phyloP scores from a whole-genome alignment of 805 yeast species.

The Sugiyamaella marilandica region DNA sequence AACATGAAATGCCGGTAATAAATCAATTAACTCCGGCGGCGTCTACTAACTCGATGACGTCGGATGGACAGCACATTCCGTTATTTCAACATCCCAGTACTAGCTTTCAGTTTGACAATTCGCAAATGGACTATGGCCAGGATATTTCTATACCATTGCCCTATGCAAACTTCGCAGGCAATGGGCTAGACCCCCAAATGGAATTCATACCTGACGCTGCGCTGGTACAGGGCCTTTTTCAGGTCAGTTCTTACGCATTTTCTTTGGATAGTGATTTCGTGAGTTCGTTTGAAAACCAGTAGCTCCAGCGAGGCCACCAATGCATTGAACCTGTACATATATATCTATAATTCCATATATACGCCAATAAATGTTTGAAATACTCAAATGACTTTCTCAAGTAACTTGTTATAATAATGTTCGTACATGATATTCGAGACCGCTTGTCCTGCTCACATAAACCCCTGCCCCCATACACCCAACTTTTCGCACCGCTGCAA shows the following conservation, averaged over 20 bases:
- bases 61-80: not conserved
- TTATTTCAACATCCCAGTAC: not conserved
- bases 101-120: not conserved
- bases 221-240: conserved; percentile 14
- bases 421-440: no score
- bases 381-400: not conserved
- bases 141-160: not conserved
- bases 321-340: not conserved
- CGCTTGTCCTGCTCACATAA: no score
- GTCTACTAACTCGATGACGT: not conserved
- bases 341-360: no score
- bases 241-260: conserved; percentile 4
- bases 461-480: no score
- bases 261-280: not conserved
- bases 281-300: not conserved
- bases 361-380: not conserved
- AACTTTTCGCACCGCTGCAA: no score
- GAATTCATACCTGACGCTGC: conserved; percentile 8
- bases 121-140: not conserved
- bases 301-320: not conserved
- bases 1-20: not conserved
- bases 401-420: no score
- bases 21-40: not conserved
- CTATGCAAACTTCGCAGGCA: not conserved
- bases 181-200: not conserved